Percentiles rank a stretch among this genome's conserved stretches.
Evolutionary conservation across 352 stramenopile species (phyloP).

Genomic region (Globisporangium recalcitrans): DNA sequence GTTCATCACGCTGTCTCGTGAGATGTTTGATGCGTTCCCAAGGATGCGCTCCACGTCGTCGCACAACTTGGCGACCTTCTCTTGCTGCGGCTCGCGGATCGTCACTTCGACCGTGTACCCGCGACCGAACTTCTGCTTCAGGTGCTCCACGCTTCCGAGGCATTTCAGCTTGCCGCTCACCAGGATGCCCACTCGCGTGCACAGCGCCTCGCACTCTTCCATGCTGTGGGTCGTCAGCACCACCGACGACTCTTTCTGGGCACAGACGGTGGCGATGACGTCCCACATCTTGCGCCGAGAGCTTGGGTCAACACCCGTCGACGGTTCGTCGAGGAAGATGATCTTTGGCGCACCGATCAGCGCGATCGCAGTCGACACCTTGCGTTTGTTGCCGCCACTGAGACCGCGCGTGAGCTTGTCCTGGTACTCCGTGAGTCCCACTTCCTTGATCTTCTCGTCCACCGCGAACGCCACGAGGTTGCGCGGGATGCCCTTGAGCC

Average conservation of each 20-base stretch:
- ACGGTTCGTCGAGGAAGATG: slow-evolving; percentile 95
- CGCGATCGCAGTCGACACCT: slow-evolving; percentile 93
- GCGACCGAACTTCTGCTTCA: slow-evolving; percentile 95
- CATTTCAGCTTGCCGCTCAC: slow-evolving; percentile 62
- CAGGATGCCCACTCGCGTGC: slow-evolving; percentile 62
- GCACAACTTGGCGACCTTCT: slow-evolving; percentile 12
- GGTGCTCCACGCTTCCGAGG: slow-evolving; percentile 84
- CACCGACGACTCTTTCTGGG: slow-evolving; percentile 30
- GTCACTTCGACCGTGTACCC: slow-evolving; percentile 91
- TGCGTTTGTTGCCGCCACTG: slow-evolving; percentile 92
- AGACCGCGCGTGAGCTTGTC: slow-evolving; percentile 37
- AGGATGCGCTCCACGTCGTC: slow-evolving; percentile 17
- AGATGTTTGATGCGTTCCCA: slow-evolving; percentile 18
- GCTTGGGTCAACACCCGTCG: slow-evolving; percentile 91
- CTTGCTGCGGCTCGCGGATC: slow-evolving; percentile 27
- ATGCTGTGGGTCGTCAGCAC: slow-evolving; percentile 78
- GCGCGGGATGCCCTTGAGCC: slow-evolving; percentile 73
- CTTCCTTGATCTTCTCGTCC: slow-evolving; percentile 48
- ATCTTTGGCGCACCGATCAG: slow-evolving; percentile 91
- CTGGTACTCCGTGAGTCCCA: slow-evolving; percentile 49
- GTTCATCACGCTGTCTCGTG: slow-evolving; percentile 23
- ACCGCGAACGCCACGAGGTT: slow-evolving; percentile 34
- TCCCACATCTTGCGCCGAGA: slow-evolving; percentile 93
- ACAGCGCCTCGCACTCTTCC: slow-evolving; percentile 78
- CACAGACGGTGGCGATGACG: slow-evolving; percentile 80